A percentile compares a stretch with the other conserved stretches of the same genome.
phyloP scores from a whole-genome alignment of 192 early-diverging fungal genomes.

The Funneliformis mosseae region DNA sequence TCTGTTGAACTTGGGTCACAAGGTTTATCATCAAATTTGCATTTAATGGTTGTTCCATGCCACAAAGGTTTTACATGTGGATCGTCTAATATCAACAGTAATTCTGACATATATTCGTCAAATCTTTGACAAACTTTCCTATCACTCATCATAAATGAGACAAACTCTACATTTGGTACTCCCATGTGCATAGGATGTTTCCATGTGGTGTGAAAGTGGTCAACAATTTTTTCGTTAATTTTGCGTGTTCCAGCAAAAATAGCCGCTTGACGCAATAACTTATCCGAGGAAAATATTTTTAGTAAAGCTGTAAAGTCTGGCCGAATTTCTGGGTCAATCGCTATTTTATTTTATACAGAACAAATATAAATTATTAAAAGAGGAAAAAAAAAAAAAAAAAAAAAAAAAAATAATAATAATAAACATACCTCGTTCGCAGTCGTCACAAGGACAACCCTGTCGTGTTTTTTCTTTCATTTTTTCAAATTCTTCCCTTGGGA shows the following conservation, averaged over 20 bases:
- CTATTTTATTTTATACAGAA: neutral
- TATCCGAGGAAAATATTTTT: constrained; percentile 24
- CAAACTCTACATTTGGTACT: constrained; percentile 25
- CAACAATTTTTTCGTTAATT: constrained; percentile 30
- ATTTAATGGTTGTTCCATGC: constrained; percentile 35
- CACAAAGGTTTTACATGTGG: constrained; percentile 35
- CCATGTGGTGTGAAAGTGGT: constrained; percentile 32
- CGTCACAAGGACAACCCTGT: constrained; percentile 10
- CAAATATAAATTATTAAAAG: no score
- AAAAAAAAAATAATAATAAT: no score
- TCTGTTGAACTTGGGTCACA: constrained; percentile 25
- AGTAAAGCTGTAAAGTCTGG: constrained; percentile 12
- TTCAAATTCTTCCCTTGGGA: constrained; percentile 11
- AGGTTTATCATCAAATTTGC: constrained; percentile 12
- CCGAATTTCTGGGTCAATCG: neutral
- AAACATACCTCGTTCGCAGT: constrained; percentile 14
- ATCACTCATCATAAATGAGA: constrained; percentile 32
- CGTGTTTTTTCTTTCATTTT: neutral
- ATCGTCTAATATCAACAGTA: constrained; percentile 5
- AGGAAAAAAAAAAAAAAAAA: no score
- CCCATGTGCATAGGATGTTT: constrained; percentile 32
- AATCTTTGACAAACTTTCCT: constrained; percentile 21
- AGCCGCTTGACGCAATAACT: constrained; percentile 32
- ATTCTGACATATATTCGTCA: constrained; percentile 31
- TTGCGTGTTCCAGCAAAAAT: constrained; percentile 31